phyloP scores from a whole-genome alignment of 306 rosid species.

The Macrotyloma uniflorum region DNA sequence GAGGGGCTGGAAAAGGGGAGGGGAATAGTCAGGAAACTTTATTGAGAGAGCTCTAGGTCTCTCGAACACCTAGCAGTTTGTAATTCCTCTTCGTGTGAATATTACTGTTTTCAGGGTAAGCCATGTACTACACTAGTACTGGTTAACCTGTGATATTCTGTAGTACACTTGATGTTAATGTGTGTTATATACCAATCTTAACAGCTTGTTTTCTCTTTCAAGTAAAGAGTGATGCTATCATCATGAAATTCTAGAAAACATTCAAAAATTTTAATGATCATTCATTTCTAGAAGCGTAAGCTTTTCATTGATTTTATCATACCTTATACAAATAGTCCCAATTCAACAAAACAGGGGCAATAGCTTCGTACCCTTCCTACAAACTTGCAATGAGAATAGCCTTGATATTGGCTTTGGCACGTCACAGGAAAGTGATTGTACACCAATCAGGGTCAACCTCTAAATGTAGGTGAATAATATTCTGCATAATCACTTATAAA shows the following conservation, averaged over 20 bases:
- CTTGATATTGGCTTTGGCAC: neutral
- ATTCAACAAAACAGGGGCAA: neutral
- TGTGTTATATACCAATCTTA: too few species aligned
- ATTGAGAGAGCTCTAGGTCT: too few species aligned
- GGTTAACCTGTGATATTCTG: too few species aligned
- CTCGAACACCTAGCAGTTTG: too few species aligned
- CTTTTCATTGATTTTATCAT: neutral
- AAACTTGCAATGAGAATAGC: neutral
- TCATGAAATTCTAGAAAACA: conserved; percentile 8
- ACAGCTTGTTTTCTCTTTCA: conserved; percentile 15
- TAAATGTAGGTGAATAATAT: neutral
- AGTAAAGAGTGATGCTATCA: conserved; percentile 5
- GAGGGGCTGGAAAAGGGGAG: too few species aligned
- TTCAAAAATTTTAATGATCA: conserved; percentile 2
- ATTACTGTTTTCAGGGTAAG: too few species aligned
- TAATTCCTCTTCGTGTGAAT: too few species aligned
- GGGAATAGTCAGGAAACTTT: too few species aligned
- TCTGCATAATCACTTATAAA: too few species aligned
- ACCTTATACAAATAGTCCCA: neutral
- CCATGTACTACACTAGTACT: too few species aligned
- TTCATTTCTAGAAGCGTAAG: neutral
- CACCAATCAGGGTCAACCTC: neutral
- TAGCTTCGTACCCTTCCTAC: neutral
- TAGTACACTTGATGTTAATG: too few species aligned
- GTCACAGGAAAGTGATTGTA: neutral